Conservation (phyloP, 257 asterid genomes). For the Forsythia suspensa region DNA sequence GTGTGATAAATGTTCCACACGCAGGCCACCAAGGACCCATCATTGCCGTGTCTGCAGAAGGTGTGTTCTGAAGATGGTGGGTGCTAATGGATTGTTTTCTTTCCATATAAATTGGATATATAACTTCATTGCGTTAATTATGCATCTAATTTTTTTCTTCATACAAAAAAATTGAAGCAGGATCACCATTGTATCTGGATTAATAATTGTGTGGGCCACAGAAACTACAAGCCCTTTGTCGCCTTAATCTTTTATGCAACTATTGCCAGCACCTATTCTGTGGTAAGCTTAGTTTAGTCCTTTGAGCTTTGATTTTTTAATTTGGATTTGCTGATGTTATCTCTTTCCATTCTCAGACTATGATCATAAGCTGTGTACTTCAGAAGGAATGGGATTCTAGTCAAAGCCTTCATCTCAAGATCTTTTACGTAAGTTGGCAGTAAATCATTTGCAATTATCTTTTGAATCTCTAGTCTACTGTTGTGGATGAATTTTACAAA, state of each 20-base stretch:
- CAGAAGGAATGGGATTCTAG: conserved; percentile 49
- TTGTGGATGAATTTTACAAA: not conserved
- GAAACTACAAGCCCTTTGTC: conserved; percentile 77
- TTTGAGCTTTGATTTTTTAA: conserved; percentile 1
- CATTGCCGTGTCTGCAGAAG: conserved; percentile 94
- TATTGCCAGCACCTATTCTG: conserved; percentile 60
- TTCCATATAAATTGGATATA: not conserved
- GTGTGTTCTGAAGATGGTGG: conserved; percentile 95
- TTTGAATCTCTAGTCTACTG: not conserved
- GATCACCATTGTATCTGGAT: conserved; percentile 97
- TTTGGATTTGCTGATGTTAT: conserved; percentile 10
- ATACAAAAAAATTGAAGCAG: conserved; percentile 34
- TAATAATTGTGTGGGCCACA: conserved; percentile 89
- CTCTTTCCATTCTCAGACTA: conserved; percentile 41
- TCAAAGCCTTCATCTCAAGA: conserved; percentile 37
- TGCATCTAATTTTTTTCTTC: not conserved
- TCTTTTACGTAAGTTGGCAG: conserved; percentile 59
- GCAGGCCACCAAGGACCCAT: conserved; percentile 91
- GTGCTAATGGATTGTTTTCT: conserved; percentile 28
- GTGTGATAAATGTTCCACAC: conserved; percentile 77
- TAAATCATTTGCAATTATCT: conserved; percentile 5
- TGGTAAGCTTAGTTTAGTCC: conserved; percentile 40
- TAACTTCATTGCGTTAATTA: not conserved
- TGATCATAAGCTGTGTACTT: conserved; percentile 41
- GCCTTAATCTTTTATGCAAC: conserved; percentile 72